Evolutionary conservation across 352 stramenopile species (phyloP).

Genomic region (Phytophthora sojae): DNA sequence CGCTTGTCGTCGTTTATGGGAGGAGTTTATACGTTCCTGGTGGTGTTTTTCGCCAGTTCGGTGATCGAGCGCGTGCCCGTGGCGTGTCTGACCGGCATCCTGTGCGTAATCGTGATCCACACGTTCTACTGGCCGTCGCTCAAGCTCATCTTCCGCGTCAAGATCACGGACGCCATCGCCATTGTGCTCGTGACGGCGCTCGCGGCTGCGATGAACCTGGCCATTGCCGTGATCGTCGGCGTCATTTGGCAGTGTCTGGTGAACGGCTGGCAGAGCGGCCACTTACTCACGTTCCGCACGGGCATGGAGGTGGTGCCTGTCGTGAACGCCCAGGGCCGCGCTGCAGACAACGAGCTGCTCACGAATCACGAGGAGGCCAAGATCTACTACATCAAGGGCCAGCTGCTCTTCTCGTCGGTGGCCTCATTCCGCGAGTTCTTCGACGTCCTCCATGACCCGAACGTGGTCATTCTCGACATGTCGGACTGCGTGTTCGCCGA

Average conservation of each 20-base stretch:
- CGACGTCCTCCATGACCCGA: conserved; percentile 66
- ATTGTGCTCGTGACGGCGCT: conserved; percentile 90
- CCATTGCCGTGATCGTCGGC: conserved; percentile 86
- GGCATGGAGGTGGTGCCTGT: conserved; percentile 45
- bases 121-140: conserved; percentile 93
- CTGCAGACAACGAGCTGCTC: conserved; percentile 40
- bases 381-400: conserved; percentile 79
- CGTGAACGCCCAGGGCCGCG: conserved; percentile 27
- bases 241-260: conserved; percentile 87
- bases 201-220: conserved; percentile 87
- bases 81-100: conserved; percentile 86
- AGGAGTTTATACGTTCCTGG: conserved; percentile 70
- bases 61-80: conserved; percentile 89
- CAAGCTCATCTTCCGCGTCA: conserved; percentile 77
- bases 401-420: conserved; percentile 87
- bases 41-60: conserved; percentile 85
- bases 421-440: conserved; percentile 84
- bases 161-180: conserved; percentile 69
- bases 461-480: conserved; percentile 80
- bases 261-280: conserved; percentile 81
- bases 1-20: conserved; percentile 75
- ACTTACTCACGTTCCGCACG: conserved; percentile 49
- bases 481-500: conserved; percentile 78
- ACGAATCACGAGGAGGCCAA: conserved; percentile 52
- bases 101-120: conserved; percentile 89